phyloP scores from a whole-genome alignment of 2,329 filamentous ascomycete genomes.

The Pseudodiploospora longispora region DNA sequence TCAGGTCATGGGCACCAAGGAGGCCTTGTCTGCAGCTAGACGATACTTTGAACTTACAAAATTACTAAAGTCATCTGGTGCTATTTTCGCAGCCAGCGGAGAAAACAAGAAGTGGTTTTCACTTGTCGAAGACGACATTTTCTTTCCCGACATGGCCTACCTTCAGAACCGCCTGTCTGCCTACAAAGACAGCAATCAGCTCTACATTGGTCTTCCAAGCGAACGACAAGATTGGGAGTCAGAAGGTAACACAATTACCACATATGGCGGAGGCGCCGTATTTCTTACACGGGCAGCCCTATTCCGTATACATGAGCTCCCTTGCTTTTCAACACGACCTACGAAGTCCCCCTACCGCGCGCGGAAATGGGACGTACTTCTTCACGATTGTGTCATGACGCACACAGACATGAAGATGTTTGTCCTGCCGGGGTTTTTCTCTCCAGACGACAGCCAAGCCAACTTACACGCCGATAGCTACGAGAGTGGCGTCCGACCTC shows the following conservation, averaged over 20 bases:
- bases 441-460: constrained; percentile 26
- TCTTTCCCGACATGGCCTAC: constrained; percentile 34
- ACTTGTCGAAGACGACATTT: constrained; percentile 38
- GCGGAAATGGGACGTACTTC: constrained; percentile 31
- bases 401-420: constrained; percentile 29
- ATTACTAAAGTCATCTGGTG: constrained; percentile 24
- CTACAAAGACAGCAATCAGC: constrained; percentile 23
- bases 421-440: constrained; percentile 35
- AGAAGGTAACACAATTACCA: constrained; percentile 26
- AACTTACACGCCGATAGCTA: constrained; percentile 22
- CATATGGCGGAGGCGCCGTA: constrained; percentile 37
- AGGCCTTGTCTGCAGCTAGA: constrained; percentile 22
- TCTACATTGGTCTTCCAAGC: constrained; percentile 37
- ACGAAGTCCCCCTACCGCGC: constrained; percentile 11
- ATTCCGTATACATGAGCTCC: constrained; percentile 23
- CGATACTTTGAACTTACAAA: constrained; percentile 31
- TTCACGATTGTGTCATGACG: constrained; percentile 32
- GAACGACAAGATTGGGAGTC: constrained; percentile 35
- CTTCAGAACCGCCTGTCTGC: constrained; percentile 30
- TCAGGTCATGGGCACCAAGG: constrained; percentile 23
- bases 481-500: constrained; percentile 31
- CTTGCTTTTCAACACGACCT: constrained; percentile 25
- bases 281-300: constrained; percentile 31
- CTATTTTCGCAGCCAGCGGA: constrained; percentile 25
- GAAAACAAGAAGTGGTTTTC: constrained; percentile 33